Evolutionary conservation across 2,329 filamentous ascomycete species (phyloP).

Genomic region (Colletotrichum destructivum): DNA sequence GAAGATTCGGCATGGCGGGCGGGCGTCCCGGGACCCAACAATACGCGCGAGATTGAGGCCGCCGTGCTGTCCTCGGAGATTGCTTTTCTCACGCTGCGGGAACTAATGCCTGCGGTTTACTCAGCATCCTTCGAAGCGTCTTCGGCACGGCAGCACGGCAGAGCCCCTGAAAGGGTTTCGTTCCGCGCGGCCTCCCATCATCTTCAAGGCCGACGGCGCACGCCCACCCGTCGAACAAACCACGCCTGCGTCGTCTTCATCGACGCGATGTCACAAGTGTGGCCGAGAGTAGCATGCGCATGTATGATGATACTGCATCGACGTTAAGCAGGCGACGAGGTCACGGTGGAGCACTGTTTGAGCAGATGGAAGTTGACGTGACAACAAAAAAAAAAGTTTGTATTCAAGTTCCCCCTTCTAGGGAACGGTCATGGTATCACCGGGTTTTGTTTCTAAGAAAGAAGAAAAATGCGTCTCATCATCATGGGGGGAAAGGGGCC

Average conservation of each 20-base stretch:
- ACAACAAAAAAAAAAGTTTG: conserved; percentile 33
- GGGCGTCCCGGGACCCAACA: conserved; percentile 51
- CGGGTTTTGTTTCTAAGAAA: conserved; percentile 24
- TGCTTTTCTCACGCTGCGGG: not conserved
- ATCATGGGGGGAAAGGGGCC: not conserved
- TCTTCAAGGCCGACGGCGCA: conserved; percentile 49
- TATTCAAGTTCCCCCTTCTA: conserved; percentile 17
- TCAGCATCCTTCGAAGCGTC: conserved; percentile 49
- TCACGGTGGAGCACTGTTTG: not conserved
- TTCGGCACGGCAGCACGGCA: conserved; percentile 51
- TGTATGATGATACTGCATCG: too few species aligned
- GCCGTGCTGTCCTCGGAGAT: not conserved
- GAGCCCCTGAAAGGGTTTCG: conserved; percentile 50
- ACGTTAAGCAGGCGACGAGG: not conserved
- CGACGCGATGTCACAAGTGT: conserved; percentile 8
- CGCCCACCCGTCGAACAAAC: conserved; percentile 47
- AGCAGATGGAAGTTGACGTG: not conserved
- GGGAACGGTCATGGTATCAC: conserved; percentile 38
- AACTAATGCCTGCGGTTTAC: conserved; percentile 8
- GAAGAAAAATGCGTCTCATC: conserved; percentile 12
- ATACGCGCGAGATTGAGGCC: conserved; percentile 55
- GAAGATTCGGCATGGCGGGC: conserved; percentile 53
- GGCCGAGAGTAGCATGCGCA: not conserved
- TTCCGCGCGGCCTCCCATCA: conserved; percentile 54
- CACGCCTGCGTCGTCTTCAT: conserved; percentile 55